Percentiles rank a stretch among this genome's conserved stretches.
Conservation (phyloP, 2,329 filamentous ascomycete species). For the Colletotrichum liriopes region DNA sequence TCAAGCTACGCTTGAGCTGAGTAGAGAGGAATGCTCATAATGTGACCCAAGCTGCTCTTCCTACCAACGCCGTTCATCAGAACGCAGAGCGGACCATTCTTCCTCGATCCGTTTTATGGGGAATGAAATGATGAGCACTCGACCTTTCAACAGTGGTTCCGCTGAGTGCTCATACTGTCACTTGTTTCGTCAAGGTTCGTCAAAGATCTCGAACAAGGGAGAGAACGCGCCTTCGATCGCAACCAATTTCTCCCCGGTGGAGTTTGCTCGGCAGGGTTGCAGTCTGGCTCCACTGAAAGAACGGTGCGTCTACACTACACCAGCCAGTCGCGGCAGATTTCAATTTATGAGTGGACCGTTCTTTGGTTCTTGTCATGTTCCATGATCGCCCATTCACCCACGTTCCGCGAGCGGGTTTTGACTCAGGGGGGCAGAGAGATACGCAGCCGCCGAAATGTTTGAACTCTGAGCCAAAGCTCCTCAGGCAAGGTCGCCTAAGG, state of each 20-base stretch:
- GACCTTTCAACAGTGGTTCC: neutral
- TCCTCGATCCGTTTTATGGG: neutral
- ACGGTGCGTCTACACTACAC: neutral
- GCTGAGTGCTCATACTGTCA: neutral
- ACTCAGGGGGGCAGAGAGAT: neutral
- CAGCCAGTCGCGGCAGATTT: neutral
- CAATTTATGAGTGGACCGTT: neutral
- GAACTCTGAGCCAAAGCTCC: neutral
- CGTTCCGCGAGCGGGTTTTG: neutral
- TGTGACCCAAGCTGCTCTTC: neutral
- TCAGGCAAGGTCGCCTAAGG: neutral
- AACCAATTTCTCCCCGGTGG: neutral
- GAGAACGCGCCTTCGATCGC: neutral
- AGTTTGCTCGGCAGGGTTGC: neutral
- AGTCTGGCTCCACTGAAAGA: neutral
- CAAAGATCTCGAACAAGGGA: neutral
- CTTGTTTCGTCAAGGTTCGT: constrained; percentile 2
- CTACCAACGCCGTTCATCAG: neutral
- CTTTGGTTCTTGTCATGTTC: neutral
- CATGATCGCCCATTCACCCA: neutral
- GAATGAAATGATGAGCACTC: neutral
- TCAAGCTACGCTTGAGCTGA: neutral
- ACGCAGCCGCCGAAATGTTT: neutral
- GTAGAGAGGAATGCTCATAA: neutral
- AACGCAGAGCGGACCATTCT: neutral